phyloP scores from a whole-genome alignment of 805 yeast genomes.

The Starmerella davenportii region DNA sequence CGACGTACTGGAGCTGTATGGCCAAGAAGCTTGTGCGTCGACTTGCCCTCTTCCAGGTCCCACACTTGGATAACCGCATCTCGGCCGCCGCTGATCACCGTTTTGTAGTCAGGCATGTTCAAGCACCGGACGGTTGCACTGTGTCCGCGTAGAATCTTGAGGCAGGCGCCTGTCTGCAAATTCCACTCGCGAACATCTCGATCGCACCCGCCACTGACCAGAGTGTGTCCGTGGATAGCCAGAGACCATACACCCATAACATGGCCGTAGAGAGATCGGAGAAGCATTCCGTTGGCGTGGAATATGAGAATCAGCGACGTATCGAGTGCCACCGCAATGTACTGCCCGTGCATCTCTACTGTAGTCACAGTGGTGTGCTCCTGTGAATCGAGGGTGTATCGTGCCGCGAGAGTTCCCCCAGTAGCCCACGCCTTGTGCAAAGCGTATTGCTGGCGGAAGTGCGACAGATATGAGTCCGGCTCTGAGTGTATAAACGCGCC shows the following conservation, averaged over 20 bases:
- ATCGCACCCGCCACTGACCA: slow-evolving; percentile 92
- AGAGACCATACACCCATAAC: slow-evolving; percentile 97
- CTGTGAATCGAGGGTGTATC: slow-evolving; percentile 23
- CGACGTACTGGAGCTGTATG: slow-evolving; percentile 59
- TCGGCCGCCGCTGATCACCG: slow-evolving; percentile 77
- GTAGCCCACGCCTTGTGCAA: slow-evolving; percentile 26
- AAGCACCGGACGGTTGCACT: slow-evolving; percentile 76
- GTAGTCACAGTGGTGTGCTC: slow-evolving; percentile 26
- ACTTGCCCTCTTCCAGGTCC: slow-evolving; percentile 85
- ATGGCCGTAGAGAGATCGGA: slow-evolving; percentile 92
- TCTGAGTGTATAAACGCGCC: slow-evolving; percentile 17
- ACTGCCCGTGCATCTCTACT: slow-evolving; percentile 22
- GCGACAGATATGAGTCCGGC: slow-evolving; percentile 25
- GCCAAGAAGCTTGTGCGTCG: slow-evolving; percentile 52
- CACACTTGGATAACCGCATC: slow-evolving; percentile 84
- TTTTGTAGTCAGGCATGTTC: slow-evolving; percentile 58
- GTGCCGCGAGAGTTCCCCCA: slow-evolving; percentile 27
- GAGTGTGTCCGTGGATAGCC: slow-evolving; percentile 73
- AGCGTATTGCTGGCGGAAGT: slow-evolving; percentile 26
- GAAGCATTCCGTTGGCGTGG: slow-evolving; percentile 24
- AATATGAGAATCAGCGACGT: slow-evolving; percentile 29
- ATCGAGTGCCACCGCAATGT: slow-evolving; percentile 28
- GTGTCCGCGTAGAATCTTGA: slow-evolving; percentile 77
- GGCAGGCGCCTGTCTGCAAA: slow-evolving; percentile 66
- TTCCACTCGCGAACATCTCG: slow-evolving; percentile 95